Conservation (phyloP, 208 protist genomes). For the Wallacemonas sp. region DNA sequence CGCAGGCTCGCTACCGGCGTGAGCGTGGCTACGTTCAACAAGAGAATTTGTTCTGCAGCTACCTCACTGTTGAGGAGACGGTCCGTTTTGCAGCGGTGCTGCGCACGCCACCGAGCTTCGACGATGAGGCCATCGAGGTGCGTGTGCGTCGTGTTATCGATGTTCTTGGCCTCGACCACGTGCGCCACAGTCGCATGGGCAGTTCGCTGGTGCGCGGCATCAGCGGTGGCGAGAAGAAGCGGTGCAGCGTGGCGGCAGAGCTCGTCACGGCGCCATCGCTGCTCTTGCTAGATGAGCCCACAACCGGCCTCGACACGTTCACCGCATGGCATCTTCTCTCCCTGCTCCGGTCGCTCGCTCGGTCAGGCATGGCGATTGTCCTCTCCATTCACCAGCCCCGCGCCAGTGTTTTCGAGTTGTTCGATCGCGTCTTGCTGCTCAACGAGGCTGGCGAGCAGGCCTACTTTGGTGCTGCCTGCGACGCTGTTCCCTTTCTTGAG, state of each 20-base stretch:
- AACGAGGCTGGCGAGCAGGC: constrained; percentile 70
- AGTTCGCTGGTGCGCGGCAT: constrained; percentile 51
- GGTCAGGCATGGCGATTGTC: constrained; percentile 46
- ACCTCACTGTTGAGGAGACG: constrained; percentile 70
- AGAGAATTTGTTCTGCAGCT: constrained; percentile 69
- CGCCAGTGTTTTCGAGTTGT: constrained; percentile 51
- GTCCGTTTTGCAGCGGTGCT: constrained; percentile 67
- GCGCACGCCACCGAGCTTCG: constrained; percentile 37
- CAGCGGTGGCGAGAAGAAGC: constrained; percentile 79
- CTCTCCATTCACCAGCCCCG: constrained; percentile 82
- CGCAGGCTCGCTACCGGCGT: constrained; percentile 31
- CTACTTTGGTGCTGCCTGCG: constrained; percentile 73
- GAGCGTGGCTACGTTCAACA: constrained; percentile 79
- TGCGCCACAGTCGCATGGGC: constrained; percentile 48
- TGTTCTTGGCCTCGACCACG: constrained; percentile 55
- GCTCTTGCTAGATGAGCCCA: constrained; percentile 81
- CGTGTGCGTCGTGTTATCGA: constrained; percentile 22
- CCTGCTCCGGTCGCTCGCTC: constrained; percentile 45
- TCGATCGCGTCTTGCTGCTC: constrained; percentile 82
- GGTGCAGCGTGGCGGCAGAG: constrained; percentile 65
- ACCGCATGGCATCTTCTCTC: constrained; percentile 61
- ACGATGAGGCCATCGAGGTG: constrained; percentile 16
- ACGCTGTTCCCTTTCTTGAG: constrained; percentile 62
- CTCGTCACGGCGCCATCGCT: constrained; percentile 60
- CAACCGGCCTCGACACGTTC: constrained; percentile 86